These are phyloP conservation scores for Polygonum maritimum DNA, from an alignment of 148 eudicot genomes.

Conservation along the genomic window DNA sequence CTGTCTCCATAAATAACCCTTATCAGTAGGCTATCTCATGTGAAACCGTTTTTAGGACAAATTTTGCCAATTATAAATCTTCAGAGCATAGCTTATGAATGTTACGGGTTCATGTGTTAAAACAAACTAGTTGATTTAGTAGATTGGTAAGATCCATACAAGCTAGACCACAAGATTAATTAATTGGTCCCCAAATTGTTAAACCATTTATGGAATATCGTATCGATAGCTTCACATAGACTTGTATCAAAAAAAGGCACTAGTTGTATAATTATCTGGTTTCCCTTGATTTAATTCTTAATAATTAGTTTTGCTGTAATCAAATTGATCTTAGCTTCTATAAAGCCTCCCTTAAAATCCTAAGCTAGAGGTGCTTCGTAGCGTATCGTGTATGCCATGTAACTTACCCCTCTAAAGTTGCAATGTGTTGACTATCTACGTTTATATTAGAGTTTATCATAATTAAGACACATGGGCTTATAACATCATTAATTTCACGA, in stretches of 20 bases:
- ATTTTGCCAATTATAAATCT: no score
- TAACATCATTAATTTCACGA: no score
- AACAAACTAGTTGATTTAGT: no score
- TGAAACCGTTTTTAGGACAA: no score
- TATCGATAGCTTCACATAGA: neutral
- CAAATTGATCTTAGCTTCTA: neutral
- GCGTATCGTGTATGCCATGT: neutral
- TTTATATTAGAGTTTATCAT: neutral
- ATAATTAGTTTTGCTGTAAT: neutral
- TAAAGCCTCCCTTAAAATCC: neutral
- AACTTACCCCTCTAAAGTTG: neutral
- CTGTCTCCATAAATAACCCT: no score
- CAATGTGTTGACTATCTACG: neutral
- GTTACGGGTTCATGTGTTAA: no score
- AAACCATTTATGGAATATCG: neutral
- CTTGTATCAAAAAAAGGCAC: neutral
- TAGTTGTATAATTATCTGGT: neutral
- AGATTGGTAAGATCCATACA: no score
- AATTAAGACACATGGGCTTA: neutral
- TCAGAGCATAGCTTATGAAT: no score
- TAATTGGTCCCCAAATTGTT: neutral
- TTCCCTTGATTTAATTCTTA: neutral
- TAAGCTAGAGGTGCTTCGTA: neutral
- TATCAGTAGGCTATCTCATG: no score
- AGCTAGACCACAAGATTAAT: no score